Conservation (phyloP, 352 stramenopile genomes). For the Phytophthora sojae region DNA sequence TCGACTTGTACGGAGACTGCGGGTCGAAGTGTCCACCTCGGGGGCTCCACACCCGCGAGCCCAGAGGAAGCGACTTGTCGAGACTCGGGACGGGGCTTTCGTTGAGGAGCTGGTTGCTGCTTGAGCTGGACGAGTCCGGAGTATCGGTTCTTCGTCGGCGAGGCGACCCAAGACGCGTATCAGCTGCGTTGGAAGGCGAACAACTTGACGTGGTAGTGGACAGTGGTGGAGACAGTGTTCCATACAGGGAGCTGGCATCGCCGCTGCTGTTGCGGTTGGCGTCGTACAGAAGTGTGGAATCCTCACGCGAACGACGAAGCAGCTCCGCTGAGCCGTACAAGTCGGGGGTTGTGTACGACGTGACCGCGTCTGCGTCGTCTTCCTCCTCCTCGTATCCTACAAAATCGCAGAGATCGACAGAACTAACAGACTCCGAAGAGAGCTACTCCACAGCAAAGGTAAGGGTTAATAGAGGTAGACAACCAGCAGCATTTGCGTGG, state of each 20-base stretch:
- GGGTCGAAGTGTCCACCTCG: slow-evolving; percentile 32
- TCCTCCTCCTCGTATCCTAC: slow-evolving; percentile 66
- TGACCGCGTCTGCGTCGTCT: slow-evolving; percentile 38
- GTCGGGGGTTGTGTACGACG: slow-evolving; percentile 49
- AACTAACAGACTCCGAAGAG: slow-evolving; percentile 43
- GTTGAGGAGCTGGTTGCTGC: slow-evolving; percentile 25
- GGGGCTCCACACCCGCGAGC: slow-evolving; percentile 24
- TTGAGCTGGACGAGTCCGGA: slow-evolving; percentile 20
- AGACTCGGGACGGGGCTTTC: slow-evolving; percentile 10
- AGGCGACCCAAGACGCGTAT: slow-evolving; percentile 27
- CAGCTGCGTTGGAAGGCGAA: slow-evolving; percentile 25
- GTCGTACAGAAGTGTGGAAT: slow-evolving; percentile 29
- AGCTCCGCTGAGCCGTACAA: slow-evolving; percentile 44
- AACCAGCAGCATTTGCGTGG: not conserved
- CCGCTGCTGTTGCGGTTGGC: slow-evolving; percentile 9
- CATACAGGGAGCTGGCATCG: slow-evolving; percentile 21
- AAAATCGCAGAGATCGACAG: slow-evolving; percentile 60
- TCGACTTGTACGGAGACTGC: slow-evolving; percentile 37
- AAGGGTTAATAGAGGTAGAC: slow-evolving; percentile 7
- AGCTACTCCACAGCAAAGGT: slow-evolving; percentile 16
- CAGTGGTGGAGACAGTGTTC: slow-evolving; percentile 23
- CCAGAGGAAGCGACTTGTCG: slow-evolving; percentile 5
- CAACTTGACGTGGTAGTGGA: slow-evolving; percentile 16
- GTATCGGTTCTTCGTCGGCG: slow-evolving; percentile 16
- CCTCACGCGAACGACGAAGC: slow-evolving; percentile 31